Percentiles rank a stretch among this genome's conserved stretches.
Evolutionary conservation across 179 eudicot genomes (phyloP).

Genomic region (Silene noctiflora): DNA sequence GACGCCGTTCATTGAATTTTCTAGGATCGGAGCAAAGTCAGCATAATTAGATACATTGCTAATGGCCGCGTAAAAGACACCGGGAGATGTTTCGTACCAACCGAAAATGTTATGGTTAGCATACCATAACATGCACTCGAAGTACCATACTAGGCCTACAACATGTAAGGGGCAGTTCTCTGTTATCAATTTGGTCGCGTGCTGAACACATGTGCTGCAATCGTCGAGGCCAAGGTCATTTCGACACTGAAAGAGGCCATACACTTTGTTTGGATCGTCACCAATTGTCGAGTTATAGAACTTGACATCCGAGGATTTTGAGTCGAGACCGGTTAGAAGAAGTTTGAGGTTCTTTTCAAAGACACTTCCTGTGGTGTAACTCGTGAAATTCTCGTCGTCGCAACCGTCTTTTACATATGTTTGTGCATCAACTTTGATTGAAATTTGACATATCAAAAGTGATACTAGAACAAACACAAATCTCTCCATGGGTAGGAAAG

Average conservation of each 20-base stretch:
- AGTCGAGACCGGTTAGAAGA: slow-evolving; percentile 5
- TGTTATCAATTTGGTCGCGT: slow-evolving; percentile 3
- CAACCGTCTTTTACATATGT: neutral
- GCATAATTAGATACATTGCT: neutral
- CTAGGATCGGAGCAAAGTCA: neutral
- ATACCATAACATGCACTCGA: slow-evolving; percentile 30
- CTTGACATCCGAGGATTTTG: neutral
- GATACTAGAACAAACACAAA: neutral
- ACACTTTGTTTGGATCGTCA: neutral
- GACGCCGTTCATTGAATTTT: neutral
- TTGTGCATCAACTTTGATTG: slow-evolving; percentile 1
- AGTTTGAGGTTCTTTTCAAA: slow-evolving; percentile 20
- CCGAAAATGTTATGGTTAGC: slow-evolving; percentile 25
- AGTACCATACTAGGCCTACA: slow-evolving; percentile 20
- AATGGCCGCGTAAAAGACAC: rapidly evolving
- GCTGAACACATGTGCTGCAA: slow-evolving; percentile 19
- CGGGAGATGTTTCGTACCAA: neutral
- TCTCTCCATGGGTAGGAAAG: slow-evolving; percentile 11
- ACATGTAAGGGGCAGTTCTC: neutral
- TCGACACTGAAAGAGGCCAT: slow-evolving; percentile 29
- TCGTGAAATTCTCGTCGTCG: neutral
- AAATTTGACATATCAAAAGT: neutral
- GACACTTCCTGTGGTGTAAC: slow-evolving; percentile 11
- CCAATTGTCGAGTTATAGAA: slow-evolving; percentile 26
- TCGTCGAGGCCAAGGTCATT: slow-evolving; percentile 10